Conservation (phyloP, 768 basidiomycete genomes). For the Boletus pseudo-olivaceus region DNA sequence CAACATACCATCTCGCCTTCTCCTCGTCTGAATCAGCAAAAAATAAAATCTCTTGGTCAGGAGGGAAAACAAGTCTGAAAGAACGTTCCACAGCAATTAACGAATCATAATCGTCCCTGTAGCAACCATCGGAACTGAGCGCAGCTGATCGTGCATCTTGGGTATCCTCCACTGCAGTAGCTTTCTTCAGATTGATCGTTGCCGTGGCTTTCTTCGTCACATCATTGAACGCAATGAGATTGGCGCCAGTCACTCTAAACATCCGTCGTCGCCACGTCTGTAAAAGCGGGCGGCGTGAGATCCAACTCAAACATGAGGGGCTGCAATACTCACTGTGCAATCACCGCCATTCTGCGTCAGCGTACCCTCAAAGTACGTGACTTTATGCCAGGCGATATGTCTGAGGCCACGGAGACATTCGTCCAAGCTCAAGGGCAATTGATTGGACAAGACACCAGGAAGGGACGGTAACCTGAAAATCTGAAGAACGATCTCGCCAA, state of each 20-base stretch:
- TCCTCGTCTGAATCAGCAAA: conserved; percentile 89
- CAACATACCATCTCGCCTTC: conserved; percentile 76
- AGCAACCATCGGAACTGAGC: conserved; percentile 43
- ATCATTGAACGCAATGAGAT: conserved; percentile 87
- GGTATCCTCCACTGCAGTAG: conserved; percentile 72
- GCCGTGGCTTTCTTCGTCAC: conserved; percentile 87
- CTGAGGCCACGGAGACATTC: conserved; percentile 87
- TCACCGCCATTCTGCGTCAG: conserved; percentile 94
- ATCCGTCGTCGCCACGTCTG: conserved; percentile 83
- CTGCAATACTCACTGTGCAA: conserved; percentile 61
- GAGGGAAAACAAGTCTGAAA: conserved; percentile 79
- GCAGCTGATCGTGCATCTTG: conserved; percentile 51
- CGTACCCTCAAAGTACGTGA: conserved; percentile 89
- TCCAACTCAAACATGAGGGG: background rate
- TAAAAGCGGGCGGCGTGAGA: background rate
- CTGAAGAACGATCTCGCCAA: conserved; percentile 88
- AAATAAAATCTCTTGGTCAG: conserved; percentile 79
- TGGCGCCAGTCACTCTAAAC: conserved; percentile 81
- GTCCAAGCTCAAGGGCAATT: conserved; percentile 88
- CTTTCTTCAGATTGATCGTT: conserved; percentile 89
- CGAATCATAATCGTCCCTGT: conserved; percentile 57
- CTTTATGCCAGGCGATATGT: conserved; percentile 91
- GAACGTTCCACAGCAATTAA: conserved; percentile 74
- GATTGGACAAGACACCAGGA: conserved; percentile 72
- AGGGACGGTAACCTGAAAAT: conserved; percentile 87